Evolutionary conservation across 139 green algal genomes (phyloP), one percentile per base, ranked within the genome.

Genomic region (Trebouxia sp.): DNA sequence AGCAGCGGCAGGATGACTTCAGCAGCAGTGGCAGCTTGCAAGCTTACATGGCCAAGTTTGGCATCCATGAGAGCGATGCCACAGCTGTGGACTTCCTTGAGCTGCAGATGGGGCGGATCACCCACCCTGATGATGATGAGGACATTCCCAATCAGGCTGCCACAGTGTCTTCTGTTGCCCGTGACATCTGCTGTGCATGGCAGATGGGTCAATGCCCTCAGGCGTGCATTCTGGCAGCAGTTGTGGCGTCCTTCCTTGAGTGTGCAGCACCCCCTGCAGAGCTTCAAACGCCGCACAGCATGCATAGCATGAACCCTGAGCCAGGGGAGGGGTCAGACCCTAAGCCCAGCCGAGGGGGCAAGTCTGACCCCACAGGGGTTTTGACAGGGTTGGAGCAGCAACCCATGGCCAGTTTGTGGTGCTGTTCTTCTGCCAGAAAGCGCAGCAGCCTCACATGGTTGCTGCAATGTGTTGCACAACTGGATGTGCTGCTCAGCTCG

Each of bases 211-310:
- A 75, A 30, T 66, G 67, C 41, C 78, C 78, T 26, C 32, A 81
- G 67, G 66, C 39, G 51, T 55, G 58, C 66, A 67, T 86, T 66
- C 41, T 81, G 24, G 53, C 67, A 1, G 58, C 67, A 32, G 76
- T 84, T 38, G 82, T 77, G 12, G 58, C 78, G 6, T 80, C 82
- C 8, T 38, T 86, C 17, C 70, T 83, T 24, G 79, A 77, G 11
- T 83, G 82, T 58, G 82, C 78, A 4, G 78, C 69, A 37, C 37
- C 67, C 17, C 56, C 48, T 66, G 8, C 48, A 48, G 45, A 26
- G 22, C 6, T 51, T 62, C 22, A 47, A 51, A 45, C 35, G 8
- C 32, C 38, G 12, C 41, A 37, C 1, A 53, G 47, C 47, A 5
- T 28, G 62, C 47, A 10, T n/a, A n/a, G 30, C 67, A 47, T 6